Conservation (phyloP, 192 early-diverging fungal genomes). For the Coemansia sp. region DNA sequence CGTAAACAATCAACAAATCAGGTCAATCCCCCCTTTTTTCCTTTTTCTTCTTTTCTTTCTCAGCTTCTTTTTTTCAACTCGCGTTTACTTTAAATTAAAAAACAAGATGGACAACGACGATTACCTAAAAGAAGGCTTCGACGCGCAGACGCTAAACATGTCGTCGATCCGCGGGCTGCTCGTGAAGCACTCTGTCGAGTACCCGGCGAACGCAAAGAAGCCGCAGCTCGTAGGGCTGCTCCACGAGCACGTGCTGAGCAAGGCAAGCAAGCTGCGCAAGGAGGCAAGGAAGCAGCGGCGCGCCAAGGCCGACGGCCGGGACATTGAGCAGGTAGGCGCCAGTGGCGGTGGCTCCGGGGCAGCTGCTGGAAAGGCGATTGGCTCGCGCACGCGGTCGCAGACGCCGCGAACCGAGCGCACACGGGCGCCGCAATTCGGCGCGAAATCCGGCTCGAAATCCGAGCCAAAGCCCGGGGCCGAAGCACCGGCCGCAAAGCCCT, state of each 20-base stretch:
- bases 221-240: constrained; percentile 31
- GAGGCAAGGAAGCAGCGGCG: constrained; percentile 24
- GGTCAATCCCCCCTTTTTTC: neutral
- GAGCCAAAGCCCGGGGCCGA: no score
- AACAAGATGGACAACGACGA: constrained; percentile 18
- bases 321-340: constrained; percentile 26
- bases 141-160: constrained; percentile 41
- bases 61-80: neutral
- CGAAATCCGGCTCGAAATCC: no score
- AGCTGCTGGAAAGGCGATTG: neutral
- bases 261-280: constrained; percentile 39
- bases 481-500: no score
- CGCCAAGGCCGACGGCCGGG: constrained; percentile 26
- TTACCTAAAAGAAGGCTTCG: constrained; percentile 48
- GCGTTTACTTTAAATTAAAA: neutral
- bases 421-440: neutral
- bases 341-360: neutral
- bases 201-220: constrained; percentile 45
- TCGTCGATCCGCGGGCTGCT: constrained; percentile 35
- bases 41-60: constrained; percentile 10
- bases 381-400: constrained; percentile 14
- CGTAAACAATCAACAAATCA: neutral
- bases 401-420: constrained; percentile 12
- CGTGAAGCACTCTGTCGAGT: constrained; percentile 39
- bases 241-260: constrained; percentile 11